phyloP scores from a whole-genome alignment of 2,329 filamentous ascomycete species.

The Talaromyces sp. region DNA sequence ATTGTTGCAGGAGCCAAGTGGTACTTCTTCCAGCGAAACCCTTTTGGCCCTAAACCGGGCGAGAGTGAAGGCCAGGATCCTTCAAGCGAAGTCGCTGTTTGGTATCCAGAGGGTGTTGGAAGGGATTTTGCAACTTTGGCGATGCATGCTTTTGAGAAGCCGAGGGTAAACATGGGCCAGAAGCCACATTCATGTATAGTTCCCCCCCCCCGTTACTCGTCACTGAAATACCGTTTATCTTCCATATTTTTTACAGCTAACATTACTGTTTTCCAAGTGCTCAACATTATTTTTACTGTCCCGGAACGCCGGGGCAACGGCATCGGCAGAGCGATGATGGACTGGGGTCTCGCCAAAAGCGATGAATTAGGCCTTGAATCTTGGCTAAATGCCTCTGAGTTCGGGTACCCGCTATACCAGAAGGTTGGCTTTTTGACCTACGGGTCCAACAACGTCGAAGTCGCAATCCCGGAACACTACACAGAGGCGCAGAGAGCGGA shows the following conservation, averaged over 20 bases:
- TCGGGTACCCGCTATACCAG: constrained; percentile 4
- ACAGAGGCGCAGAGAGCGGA: background rate
- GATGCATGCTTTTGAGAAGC: constrained; percentile 5
- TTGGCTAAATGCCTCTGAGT: constrained; percentile 3
- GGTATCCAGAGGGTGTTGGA: constrained; percentile 6
- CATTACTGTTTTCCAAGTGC: background rate
- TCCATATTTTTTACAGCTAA: background rate
- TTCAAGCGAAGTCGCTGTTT: constrained; percentile 2
- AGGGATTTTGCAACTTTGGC: constrained; percentile 2
- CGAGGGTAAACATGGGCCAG: constrained; percentile 2
- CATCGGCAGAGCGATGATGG: constrained; percentile 1
- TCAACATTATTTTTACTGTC: constrained; percentile 8
- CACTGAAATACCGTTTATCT: background rate
- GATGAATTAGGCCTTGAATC: constrained; percentile 5
- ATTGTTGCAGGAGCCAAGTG: constrained; percentile 7
- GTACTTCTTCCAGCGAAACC: constrained; percentile 9
- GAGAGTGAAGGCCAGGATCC: constrained; percentile 1
- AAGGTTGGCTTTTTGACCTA: constrained; percentile 4
- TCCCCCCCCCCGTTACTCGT: background rate
- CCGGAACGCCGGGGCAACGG: constrained; percentile 3
- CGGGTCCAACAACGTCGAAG: constrained; percentile 2
- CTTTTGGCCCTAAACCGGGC: constrained; percentile 1
- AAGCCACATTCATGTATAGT: constrained; percentile 4
- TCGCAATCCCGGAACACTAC: constrained; percentile 2
- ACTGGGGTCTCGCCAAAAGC: constrained; percentile 5